These are phyloP conservation scores for Stemphylium vesicarium DNA, from an alignment of 2,329 filamentous ascomycete genomes.

Conservation along the genomic window DNA sequence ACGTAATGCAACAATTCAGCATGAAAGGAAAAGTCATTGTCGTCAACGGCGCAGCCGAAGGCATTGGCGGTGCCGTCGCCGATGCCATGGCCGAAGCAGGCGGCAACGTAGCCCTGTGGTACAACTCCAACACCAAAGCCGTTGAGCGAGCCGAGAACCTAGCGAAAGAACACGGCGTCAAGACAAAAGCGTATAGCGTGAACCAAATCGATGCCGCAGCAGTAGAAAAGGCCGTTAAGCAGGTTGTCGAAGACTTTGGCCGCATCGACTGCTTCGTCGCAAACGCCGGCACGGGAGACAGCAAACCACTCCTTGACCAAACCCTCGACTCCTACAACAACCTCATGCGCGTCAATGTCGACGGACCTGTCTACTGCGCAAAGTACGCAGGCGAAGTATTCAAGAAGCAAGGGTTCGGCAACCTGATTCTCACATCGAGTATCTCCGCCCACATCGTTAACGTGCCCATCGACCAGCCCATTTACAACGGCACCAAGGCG, in stretches of 20 bases:
- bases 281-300: conserved; percentile 67
- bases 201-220: conserved; percentile 60
- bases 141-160: conserved; percentile 66
- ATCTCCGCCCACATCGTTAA: conserved; percentile 83
- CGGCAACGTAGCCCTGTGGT: conserved; percentile 56
- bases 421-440: conserved; percentile 67
- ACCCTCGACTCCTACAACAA: conserved; percentile 69
- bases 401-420: conserved; percentile 57
- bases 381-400: conserved; percentile 52
- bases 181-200: conserved; percentile 69
- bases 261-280: conserved; percentile 69
- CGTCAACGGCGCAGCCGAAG: conserved; percentile 57
- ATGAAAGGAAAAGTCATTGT: conserved; percentile 51
- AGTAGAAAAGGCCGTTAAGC: conserved; percentile 63
- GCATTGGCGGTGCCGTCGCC: conserved; percentile 59
- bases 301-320: conserved; percentile 62
- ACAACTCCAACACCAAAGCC: conserved; percentile 57
- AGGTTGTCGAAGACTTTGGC: conserved; percentile 72
- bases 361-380: conserved; percentile 58
- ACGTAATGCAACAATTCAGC: conserved; percentile 42
- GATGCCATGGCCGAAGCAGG: conserved; percentile 50
- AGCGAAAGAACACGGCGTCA: conserved; percentile 62
- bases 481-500: conserved; percentile 60
- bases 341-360: conserved; percentile 72
- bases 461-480: conserved; percentile 70